These are phyloP conservation scores for Rugonectria rugulosa DNA, from an alignment of 2,329 filamentous ascomycete genomes.

Conservation along the genomic window DNA sequence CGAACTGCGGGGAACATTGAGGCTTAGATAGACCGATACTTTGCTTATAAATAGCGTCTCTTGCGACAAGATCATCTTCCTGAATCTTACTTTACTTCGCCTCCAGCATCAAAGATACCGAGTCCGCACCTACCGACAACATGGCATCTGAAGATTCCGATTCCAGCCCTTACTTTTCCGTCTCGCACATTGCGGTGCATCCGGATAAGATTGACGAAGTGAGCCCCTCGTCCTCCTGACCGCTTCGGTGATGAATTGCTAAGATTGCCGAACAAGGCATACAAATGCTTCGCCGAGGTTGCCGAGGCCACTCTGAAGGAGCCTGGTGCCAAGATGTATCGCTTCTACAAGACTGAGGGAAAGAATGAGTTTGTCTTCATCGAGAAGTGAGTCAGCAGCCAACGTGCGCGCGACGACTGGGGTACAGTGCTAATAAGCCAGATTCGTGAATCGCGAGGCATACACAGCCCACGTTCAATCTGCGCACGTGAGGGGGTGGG, in stretches of 20 bases:
- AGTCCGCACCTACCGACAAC: too few species aligned
- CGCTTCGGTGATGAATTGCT: not conserved
- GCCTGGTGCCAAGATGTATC: constrained; percentile 22
- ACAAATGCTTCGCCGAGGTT: not conserved
- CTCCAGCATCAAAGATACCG: too few species aligned
- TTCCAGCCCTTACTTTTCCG: constrained; percentile 2
- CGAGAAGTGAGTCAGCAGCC: constrained; percentile 9
- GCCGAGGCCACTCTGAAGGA: constrained; percentile 1
- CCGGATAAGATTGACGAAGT: constrained; percentile 5
- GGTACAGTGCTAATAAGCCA: not conserved
- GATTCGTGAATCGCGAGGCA: constrained; percentile 6
- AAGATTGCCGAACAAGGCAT: not conserved
- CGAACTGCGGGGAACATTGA: too few species aligned
- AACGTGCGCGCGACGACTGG: not conserved
- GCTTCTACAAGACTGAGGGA: constrained; percentile 22
- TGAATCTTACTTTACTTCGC: too few species aligned
- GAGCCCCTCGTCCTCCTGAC: not conserved
- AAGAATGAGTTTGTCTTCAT: constrained; percentile 26
- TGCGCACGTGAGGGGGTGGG: not conserved
- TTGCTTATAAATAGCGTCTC: too few species aligned
- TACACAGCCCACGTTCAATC: constrained; percentile 4
- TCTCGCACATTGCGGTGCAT: not conserved
- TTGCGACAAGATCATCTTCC: too few species aligned
- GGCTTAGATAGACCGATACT: too few species aligned
- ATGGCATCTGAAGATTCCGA: too few species aligned